Evolutionary conservation across 169 alveolate genomes (phyloP).

Genomic region (Sarcocystis neurona): DNA sequence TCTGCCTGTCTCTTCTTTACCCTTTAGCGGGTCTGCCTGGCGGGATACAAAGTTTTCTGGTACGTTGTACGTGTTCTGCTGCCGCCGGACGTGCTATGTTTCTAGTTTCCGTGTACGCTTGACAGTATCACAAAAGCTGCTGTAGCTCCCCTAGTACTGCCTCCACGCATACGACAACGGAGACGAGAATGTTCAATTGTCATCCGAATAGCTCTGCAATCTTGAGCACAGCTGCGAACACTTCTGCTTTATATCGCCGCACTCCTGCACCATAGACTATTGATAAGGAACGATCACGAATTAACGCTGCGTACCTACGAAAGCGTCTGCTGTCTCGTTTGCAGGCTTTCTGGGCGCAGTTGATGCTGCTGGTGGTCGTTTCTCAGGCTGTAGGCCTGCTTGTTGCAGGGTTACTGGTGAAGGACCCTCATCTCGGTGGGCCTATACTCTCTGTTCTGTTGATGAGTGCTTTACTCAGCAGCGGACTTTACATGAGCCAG

Average conservation of each 20-base stretch:
- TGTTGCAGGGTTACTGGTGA: constrained; percentile 27
- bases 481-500: constrained; percentile 30
- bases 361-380: constrained; percentile 13
- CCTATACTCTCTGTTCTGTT: constrained; percentile 32
- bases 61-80: neutral
- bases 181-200: no score
- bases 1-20: constrained; percentile 24
- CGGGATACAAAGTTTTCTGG: neutral
- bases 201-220: no score
- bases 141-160: no score
- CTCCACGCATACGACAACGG: no score
- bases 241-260: no score
- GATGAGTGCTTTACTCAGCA: neutral
- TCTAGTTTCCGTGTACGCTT: no score
- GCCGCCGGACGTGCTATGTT: neutral
- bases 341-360: constrained; percentile 39
- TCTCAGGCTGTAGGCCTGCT: constrained; percentile 39
- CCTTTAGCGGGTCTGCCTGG: constrained; percentile 42
- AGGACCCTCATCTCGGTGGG: constrained; percentile 24
- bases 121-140: no score
- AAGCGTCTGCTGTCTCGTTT: neutral
- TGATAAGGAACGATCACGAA: no score
- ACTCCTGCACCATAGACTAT: no score
- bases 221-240: no score
- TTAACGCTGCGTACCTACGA: neutral